Conservation (phyloP, 192 early-diverging fungal species). For the Entomortierella parvispora region DNA sequence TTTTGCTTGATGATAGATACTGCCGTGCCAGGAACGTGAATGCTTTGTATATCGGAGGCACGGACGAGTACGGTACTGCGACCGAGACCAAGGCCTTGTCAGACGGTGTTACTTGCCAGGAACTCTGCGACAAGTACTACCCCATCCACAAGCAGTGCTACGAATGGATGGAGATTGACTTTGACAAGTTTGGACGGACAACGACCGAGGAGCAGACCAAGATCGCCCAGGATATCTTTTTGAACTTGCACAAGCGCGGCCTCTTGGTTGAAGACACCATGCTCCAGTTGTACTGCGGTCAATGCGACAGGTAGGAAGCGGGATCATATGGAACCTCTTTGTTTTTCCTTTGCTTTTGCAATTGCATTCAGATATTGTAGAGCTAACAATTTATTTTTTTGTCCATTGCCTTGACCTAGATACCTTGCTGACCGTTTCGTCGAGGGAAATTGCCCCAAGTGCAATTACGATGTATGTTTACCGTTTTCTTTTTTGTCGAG, state of each 20-base stretch:
- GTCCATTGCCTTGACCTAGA: conserved; percentile 38
- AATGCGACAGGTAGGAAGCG: conserved; percentile 74
- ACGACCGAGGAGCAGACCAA: conserved; percentile 90
- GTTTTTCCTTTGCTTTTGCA: conserved; percentile 16
- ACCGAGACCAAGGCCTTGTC: conserved; percentile 98
- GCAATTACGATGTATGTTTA: conserved; percentile 72
- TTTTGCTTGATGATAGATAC: conserved; percentile 63
- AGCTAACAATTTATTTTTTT: neutral
- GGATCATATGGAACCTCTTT: conserved; percentile 28
- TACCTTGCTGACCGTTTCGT: conserved; percentile 99
- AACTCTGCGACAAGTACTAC: conserved; percentile 97
- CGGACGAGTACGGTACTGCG: conserved; percentile 99
- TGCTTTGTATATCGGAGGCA: conserved; percentile 93
- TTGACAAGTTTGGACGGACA: conserved; percentile 97
- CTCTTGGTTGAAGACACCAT: conserved; percentile 78
- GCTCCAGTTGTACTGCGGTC: conserved; percentile 91
- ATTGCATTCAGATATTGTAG: neutral
- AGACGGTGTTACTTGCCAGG: conserved; percentile 89
- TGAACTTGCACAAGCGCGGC: conserved; percentile 75
- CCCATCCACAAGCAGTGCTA: conserved; percentile 87
- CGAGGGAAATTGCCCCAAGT: conserved; percentile 94
- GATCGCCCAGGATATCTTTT: conserved; percentile 93
- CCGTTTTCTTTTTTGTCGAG: neutral
- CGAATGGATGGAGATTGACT: conserved; percentile 94
- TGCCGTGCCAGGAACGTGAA: conserved; percentile 91